Conservation (phyloP, 202 grass and related monocot genomes). For the Elaeis oleifera region DNA sequence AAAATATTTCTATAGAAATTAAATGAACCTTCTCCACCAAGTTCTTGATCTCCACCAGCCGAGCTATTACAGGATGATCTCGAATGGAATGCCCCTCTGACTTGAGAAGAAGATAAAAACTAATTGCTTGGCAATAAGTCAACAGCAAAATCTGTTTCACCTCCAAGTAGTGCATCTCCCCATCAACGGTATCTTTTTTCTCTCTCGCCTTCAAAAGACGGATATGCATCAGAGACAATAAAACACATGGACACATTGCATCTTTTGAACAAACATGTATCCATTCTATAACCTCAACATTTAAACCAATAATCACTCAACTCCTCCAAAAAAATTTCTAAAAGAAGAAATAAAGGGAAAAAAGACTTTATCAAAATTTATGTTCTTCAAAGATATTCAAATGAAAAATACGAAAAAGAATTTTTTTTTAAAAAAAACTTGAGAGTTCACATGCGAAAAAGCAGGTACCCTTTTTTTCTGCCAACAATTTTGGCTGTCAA, state of each 20-base stretch:
- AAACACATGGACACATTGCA: background rate
- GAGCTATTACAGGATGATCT: slow-evolving; percentile 86
- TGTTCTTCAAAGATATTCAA: no score
- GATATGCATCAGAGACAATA: background rate
- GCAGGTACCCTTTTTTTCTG: no score
- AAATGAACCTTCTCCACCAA: slow-evolving; percentile 66
- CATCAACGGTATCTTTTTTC: slow-evolving; percentile 32
- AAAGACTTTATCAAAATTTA: no score
- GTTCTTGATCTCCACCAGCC: slow-evolving; percentile 78
- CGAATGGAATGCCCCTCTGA: slow-evolving; percentile 67
- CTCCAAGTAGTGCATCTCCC: slow-evolving; percentile 40
- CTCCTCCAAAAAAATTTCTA: no score
- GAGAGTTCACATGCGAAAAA: no score
- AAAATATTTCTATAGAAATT: background rate
- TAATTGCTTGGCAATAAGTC: slow-evolving; percentile 83
- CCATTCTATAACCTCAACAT: no score
- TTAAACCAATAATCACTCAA: no score
- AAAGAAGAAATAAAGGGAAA: no score
- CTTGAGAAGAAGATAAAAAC: slow-evolving; percentile 92
- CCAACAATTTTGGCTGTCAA: no score
- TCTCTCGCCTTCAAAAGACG: slow-evolving; percentile 32
- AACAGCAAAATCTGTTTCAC: slow-evolving; percentile 61
- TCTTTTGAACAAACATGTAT: no score
- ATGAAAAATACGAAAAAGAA: no score
- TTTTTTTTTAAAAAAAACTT: no score